phyloP scores from a whole-genome alignment of 1,139 yeast genomes.

The Hansenula sp. region DNA sequence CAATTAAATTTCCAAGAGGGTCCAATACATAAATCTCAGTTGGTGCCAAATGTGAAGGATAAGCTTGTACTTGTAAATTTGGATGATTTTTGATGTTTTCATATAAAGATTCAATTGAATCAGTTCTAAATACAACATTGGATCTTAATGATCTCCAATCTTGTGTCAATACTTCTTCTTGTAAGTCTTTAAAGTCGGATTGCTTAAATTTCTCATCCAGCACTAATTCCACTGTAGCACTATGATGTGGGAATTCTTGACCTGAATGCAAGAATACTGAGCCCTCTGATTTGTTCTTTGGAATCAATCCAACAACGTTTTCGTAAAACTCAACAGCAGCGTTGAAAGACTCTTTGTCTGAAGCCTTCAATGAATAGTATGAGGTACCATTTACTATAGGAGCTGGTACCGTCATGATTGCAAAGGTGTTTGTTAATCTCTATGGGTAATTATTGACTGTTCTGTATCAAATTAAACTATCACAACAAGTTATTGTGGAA shows the following conservation, averaged over 20 bases:
- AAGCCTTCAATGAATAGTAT: slow-evolving; percentile 40
- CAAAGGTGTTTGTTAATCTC: not conserved
- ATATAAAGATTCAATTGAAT: slow-evolving; percentile 22
- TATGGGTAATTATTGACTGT: too few relatives aligned
- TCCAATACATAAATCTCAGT: slow-evolving; percentile 64
- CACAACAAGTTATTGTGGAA: too few relatives aligned
- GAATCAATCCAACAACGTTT: slow-evolving; percentile 37
- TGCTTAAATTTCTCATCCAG: slow-evolving; percentile 11
- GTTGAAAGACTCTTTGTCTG: slow-evolving; percentile 30
- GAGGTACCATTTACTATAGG: slow-evolving; percentile 48
- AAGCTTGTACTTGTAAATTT: slow-evolving; percentile 26
- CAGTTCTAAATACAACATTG: slow-evolving; percentile 29
- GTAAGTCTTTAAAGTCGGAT: slow-evolving; percentile 9
- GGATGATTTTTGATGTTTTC: slow-evolving; percentile 24
- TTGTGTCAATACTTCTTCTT: slow-evolving; percentile 11
- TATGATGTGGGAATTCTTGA: slow-evolving; percentile 27
- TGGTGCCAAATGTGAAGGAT: slow-evolving; percentile 65
- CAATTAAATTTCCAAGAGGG: slow-evolving; percentile 64
- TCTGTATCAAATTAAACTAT: too few relatives aligned
- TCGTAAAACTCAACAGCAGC: slow-evolving; percentile 44
- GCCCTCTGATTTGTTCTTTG: slow-evolving; percentile 25
- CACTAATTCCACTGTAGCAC: slow-evolving; percentile 25
- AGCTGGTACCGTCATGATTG: slow-evolving; percentile 6
- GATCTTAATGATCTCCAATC: slow-evolving; percentile 34
- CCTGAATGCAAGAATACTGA: slow-evolving; percentile 31